phyloP scores from a whole-genome alignment of 2,329 filamentous ascomycete species.

The Geoglossum cookeanum region DNA sequence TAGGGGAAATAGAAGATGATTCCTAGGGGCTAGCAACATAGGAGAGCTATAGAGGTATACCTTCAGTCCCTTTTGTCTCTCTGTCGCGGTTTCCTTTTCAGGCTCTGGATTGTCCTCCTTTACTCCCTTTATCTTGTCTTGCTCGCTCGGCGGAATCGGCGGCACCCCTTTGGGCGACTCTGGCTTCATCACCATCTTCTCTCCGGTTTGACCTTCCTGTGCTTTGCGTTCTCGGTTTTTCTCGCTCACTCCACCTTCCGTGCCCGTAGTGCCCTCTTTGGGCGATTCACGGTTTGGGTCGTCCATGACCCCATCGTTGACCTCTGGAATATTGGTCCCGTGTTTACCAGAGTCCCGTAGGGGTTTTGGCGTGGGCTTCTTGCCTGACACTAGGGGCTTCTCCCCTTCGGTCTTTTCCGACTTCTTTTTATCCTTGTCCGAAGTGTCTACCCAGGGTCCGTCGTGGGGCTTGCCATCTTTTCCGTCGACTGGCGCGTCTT shows the following conservation, averaged over 20 bases:
- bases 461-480: conserved; percentile 85
- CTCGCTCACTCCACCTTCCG: conserved; percentile 73
- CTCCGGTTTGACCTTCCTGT: conserved; percentile 44
- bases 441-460: conserved; percentile 46
- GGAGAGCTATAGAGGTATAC: conserved; percentile 23
- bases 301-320: conserved; percentile 75
- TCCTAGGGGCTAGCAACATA: background rate
- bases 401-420: background rate
- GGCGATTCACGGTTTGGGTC: conserved; percentile 58
- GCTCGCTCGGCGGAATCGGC: conserved; percentile 62
- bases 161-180: conserved; percentile 72
- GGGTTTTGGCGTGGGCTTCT: conserved; percentile 6
- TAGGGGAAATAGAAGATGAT: background rate
- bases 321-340: conserved; percentile 38
- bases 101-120: conserved; percentile 17
- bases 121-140: conserved; percentile 39
- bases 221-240: conserved; percentile 60
- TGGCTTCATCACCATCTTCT: conserved; percentile 53
- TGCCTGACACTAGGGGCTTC: background rate
- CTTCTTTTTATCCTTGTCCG: conserved; percentile 9
- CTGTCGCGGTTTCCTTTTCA: conserved; percentile 24
- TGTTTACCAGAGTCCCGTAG: conserved; percentile 26
- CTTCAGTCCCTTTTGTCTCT: conserved; percentile 30
- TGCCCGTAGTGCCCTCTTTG: conserved; percentile 73
- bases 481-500: conserved; percentile 78